Evolutionary conservation across 805 yeast genomes (phyloP), one percentile per base, ranked within the genome.

Genomic region (Metschnikowia baotianmanensis): DNA sequence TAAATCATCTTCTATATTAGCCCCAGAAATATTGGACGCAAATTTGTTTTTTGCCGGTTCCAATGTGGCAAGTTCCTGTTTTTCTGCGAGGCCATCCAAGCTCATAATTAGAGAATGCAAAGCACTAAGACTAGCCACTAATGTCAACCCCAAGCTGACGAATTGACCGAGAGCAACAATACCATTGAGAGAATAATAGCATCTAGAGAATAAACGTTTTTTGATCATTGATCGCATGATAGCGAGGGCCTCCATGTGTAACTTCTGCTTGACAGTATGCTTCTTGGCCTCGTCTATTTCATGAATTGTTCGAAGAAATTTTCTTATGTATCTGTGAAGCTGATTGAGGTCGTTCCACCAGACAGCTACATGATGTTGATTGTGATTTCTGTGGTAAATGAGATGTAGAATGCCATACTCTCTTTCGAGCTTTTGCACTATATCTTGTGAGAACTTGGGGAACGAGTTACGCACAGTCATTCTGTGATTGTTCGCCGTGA

Each of bases 271-370:
- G 12, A 34, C 42, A 36, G 34, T 34, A 6, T 52, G 22, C 27
- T 35, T 40, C 28, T 31, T 34, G 26, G 32, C 31, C n/a, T 10
- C 36, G n/a, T 57, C 57, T 6, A 55, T 44, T 34, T 60, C 65
- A 23, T 57, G 32, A 1, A 61, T 39, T 5, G 59, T 40, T 29
- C 29, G 52, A 9, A 78, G 43, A 5, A 78, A 52, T 33, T 64
- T 64, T 13, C 80, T 59, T 18, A 76, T 39, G 31, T 71, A 65
- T 29, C 95, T 71, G 50, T 83, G 85, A 20, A 87, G 53, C 8
- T 81, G 72, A 45, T 79, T 73, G 29, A 89, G 63, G 44, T 77
- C 72, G 45, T 67, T 74, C 91, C 96, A 89, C 96, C 96, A 89
- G 7, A 56, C 54, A 22, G 86, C 74, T 6, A 72, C 74, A 3